Conservation (phyloP, 139 green algal genomes). For the Volvox africanus region DNA sequence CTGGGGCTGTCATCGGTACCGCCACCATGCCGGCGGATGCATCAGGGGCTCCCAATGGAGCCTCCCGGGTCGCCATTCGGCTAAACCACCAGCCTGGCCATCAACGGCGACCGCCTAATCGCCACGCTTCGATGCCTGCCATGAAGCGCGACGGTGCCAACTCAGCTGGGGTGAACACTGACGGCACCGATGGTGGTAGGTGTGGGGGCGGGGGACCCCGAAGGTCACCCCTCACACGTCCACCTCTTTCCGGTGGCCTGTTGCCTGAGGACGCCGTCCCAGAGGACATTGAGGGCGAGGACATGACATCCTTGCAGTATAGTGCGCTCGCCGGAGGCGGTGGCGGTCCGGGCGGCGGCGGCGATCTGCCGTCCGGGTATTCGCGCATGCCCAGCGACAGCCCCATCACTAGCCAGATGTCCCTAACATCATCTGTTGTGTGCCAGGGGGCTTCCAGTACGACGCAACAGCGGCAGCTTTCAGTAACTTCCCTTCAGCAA, state of each 20-base stretch:
- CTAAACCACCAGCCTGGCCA: conserved; percentile 40
- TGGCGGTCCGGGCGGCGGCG: neutral
- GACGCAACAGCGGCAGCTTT: neutral
- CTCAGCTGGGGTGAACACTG: neutral
- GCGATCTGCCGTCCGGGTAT: neutral
- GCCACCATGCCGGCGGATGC: neutral
- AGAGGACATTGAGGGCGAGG: conserved; percentile 1
- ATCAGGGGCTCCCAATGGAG: neutral
- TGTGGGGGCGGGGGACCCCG: neutral
- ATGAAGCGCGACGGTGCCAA: conserved; percentile 5
- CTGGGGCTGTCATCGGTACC: neutral
- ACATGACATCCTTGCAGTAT: neutral
- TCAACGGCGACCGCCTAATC: conserved; percentile 37
- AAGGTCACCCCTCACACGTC: neutral
- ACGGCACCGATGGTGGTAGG: neutral
- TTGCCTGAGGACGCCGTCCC: neutral
- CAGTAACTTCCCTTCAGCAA: neutral
- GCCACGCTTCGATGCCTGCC: conserved; percentile 44
- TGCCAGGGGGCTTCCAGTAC: neutral
- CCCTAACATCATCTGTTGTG: conserved; percentile 7
- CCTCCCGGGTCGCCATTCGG: neutral
- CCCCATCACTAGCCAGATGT: conserved; percentile 24
- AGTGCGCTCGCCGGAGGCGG: neutral
- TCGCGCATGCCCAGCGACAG: conserved; percentile 19
- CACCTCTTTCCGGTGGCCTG: neutral